Evolutionary conservation across 495 filamentous ascomycete genomes (phyloP), one percentile per base, ranked within the genome.

Genomic region (Podospora fimiseda): DNA sequence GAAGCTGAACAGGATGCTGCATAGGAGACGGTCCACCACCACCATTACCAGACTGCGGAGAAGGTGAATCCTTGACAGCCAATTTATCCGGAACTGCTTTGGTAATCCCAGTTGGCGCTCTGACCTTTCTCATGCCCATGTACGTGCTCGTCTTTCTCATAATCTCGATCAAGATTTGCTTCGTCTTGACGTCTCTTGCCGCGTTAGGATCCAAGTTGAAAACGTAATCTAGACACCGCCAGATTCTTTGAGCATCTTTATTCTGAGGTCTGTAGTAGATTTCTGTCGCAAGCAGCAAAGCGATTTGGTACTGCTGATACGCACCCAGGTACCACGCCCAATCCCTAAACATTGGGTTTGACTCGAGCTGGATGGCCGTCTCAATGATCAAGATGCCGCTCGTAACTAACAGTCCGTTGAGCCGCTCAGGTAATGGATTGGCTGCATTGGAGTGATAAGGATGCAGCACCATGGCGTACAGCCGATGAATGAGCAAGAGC

Each of bases 171-270:
- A 76, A 60, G 11, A 76, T 64, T 14, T 61, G 53, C n/a, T 68
- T 7, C 37, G 63, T 64, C 60, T 75, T 76, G 5, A 65, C 43
- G 30, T 71, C 66, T 8, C 67, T 66, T 19, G 74, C 56, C 23
- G 79, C 58, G 43, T 73, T 69, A 0, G 68, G 58, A 9, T 81
- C 75, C n/a, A 82, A 65, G 27, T 79, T 74, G 57, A 87, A 89
- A 41, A 86, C 81, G 61, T 82, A 87, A 59, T 88, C 84, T 9
- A 89, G 70, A 52, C 81, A 85, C 5, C 69, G 65, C 86, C 86
- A 89, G 43, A 88, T 83, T 21, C 83, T 74, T 24, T 75, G 71
- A 18, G 81, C 81, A 40, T 81, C 69, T 48, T 66, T 68, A 46
- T 74, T 72, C 52, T 78, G 66, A 1, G 83, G 82, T 45, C 76